Evolutionary conservation across 2,329 filamentous ascomycete genomes (phyloP), one percentile per base, ranked within the genome.

Genomic region (Fusarium penzigii): DNA sequence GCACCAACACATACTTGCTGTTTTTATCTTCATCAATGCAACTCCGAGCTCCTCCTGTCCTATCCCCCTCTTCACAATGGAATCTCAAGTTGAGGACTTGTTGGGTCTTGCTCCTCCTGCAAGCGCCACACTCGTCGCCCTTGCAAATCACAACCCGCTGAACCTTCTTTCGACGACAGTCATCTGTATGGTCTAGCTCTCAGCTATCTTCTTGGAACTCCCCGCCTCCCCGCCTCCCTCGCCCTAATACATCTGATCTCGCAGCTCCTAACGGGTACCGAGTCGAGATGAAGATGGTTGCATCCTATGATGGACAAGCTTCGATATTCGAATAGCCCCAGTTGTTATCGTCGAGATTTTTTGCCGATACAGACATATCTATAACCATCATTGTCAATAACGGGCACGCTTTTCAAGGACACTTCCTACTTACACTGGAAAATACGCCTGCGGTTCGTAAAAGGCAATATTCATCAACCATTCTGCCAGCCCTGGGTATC

Each of bases 321-420:
- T 42, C 36, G 12, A n/a, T 16, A 39, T 29, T n/a, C 17, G 29
- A 16, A 29, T 25, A 34, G 29, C 1, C 39, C 32, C 43, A 39
- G 42, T 12, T 32, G 17, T 62, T 46, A 65, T 52, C 58, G 55
- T 44, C 52, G 58, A 50, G 80, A 78, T 58, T 86, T 87, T 56
- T 77, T 76, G 45, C 83, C 84, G 59, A 86, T 85, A 57, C 81
- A 85, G 38, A 86, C 79, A 65, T 86, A 85, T 57, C 82, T 85
- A 52, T 47, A 42, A 42, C 52, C 39, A 16, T 39, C 55, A 41
- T 17, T 6, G 43, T 64, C 29, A 64, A 54, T 39, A 48, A 36
- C 29, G 20, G 14, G 20, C 6, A 34, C 42, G 16, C 32, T 3
- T 25, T 25, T 25, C 20, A 25, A 25, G 20, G 20, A 9, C 10